Percentiles rank a stretch among this genome's conserved stretches.
phyloP scores from a whole-genome alignment of 2,329 filamentous ascomycete species.

The Hymenoscyphus scutula region DNA sequence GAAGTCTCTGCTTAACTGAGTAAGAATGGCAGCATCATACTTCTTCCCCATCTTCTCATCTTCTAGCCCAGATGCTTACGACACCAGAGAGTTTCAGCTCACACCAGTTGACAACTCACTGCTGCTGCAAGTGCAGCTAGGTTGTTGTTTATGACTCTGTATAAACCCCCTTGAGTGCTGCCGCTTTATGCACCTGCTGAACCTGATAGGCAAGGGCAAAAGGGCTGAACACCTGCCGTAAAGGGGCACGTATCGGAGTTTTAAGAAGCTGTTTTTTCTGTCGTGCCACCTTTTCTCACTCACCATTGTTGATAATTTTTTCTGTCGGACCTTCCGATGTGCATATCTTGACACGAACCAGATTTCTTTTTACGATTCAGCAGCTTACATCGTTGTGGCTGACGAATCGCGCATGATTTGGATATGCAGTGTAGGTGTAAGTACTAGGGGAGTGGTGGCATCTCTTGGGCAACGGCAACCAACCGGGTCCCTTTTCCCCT shows the following conservation, averaged over 20 bases:
- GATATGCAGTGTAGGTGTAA: not conserved
- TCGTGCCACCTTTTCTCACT: not conserved
- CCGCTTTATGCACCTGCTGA: not conserved
- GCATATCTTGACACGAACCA: not conserved
- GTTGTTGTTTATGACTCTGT: conserved; percentile 1
- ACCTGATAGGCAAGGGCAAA: not conserved
- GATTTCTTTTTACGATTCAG: not conserved
- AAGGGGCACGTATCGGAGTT: not conserved
- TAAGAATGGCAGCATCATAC: not conserved
- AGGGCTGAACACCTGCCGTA: not conserved
- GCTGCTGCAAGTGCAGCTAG: not conserved
- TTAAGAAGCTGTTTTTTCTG: not conserved
- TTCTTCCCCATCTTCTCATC: not conserved
- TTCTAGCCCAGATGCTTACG: too few species aligned
- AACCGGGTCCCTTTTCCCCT: too few species aligned
- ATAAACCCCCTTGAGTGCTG: not conserved
- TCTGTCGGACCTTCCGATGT: not conserved
- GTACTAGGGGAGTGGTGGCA: not conserved
- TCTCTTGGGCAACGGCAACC: not conserved
- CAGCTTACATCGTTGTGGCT: not conserved
- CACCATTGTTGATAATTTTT: not conserved
- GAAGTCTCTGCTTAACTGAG: not conserved
- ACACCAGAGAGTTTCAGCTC: too few species aligned
- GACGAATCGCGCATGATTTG: not conserved
- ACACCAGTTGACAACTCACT: too few species aligned